Base-by-base conservation (phyloP, 306 rosid genomes). In the Ochetophila trinervis region DNA sequence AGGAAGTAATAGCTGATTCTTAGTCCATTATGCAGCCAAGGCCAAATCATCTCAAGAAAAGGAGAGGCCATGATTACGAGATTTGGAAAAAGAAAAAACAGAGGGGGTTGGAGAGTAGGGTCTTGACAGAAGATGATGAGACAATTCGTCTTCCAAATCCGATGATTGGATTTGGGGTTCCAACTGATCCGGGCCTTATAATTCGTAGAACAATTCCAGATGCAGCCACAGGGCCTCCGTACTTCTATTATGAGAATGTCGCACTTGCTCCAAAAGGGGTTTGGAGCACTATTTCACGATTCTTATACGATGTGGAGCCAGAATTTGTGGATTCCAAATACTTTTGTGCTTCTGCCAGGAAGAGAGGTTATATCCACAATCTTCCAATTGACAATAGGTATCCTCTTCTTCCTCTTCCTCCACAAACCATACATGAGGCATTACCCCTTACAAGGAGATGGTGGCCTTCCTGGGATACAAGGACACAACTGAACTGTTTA, bases 381-480 rank as follows among this genome's bases (percentile, higher is more conserved):
- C 97, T 94, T 35, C 99, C 99, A 5, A 75, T 94, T 42, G 47
- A 68, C 1, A 75, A 80, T 61, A 84, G 99, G 57, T 94, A 42
- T 66, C 99, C 97, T 8, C 86, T 94, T 56, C 79, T 90, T 60
- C 99, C 99, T 0, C 78, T 81, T 17, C 97, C 97, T n/a, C 85
- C 97, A 0, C 77, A 70, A 34, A 84, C 96, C 51, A 74, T 94
- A 30, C 72, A 70, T 36, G 97, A 94, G 47, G 97, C 97, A 34
- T 62, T 94, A 2, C 99, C 99, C 59, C 37, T 94, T 56, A 86
- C 96, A 30, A 94, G 60, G 83, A 86, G 48, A 57, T 94, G 99
- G 99, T 94, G 99, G 99, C 99, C 99, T 37, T 73, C 90, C 6
- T 94, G 99, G 99, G 99, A 94, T 48, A 10, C 72, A 0, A 80